Percentiles rank a stretch among this genome's conserved stretches.
These are phyloP conservation scores for Plasmodium ovale DNA, from an alignment of 169 alveolate genomes.

Conservation along the genomic window DNA sequence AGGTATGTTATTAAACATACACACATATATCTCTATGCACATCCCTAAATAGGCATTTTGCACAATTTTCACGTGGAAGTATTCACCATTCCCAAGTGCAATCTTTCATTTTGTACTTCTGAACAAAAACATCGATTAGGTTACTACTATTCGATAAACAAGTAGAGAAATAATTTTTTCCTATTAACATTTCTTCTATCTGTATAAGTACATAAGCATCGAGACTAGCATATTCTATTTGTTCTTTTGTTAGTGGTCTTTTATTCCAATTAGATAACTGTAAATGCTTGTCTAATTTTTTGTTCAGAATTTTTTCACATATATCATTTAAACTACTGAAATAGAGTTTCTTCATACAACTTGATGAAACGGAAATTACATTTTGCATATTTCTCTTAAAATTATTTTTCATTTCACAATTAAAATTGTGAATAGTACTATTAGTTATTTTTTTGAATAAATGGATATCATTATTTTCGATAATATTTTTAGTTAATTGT, in stretches of 20 bases:
- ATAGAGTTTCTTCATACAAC: slow-evolving; percentile 9
- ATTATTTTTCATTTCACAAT: slow-evolving; percentile 25
- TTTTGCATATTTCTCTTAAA: background rate
- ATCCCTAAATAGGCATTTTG: no score
- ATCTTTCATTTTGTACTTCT: slow-evolving; percentile 33
- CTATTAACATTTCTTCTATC: slow-evolving; percentile 56
- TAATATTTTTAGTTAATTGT: slow-evolving; percentile 30
- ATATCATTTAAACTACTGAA: slow-evolving; percentile 82
- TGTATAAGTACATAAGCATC: slow-evolving; percentile 87
- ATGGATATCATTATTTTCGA: slow-evolving; percentile 34
- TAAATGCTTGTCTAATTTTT: slow-evolving; percentile 85
- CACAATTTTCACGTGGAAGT: no score
- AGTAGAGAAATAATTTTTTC: slow-evolving; percentile 28
- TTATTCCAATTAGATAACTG: slow-evolving; percentile 91
- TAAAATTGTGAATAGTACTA: slow-evolving; percentile 9
- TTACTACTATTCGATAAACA: slow-evolving; percentile 38
- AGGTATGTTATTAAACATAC: no score
- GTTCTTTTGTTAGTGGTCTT: slow-evolving; percentile 89
- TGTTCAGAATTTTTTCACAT: slow-evolving; percentile 80
- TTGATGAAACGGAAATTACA: background rate
- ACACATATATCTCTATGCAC: no score
- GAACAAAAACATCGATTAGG: slow-evolving; percentile 17
- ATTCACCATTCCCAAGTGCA: slow-evolving; percentile 59
- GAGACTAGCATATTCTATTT: slow-evolving; percentile 89
- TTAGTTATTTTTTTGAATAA: slow-evolving; percentile 49